phyloP scores from a whole-genome alignment of 164 flowering plant genomes.

The Chimonanthus salicifolius region DNA sequence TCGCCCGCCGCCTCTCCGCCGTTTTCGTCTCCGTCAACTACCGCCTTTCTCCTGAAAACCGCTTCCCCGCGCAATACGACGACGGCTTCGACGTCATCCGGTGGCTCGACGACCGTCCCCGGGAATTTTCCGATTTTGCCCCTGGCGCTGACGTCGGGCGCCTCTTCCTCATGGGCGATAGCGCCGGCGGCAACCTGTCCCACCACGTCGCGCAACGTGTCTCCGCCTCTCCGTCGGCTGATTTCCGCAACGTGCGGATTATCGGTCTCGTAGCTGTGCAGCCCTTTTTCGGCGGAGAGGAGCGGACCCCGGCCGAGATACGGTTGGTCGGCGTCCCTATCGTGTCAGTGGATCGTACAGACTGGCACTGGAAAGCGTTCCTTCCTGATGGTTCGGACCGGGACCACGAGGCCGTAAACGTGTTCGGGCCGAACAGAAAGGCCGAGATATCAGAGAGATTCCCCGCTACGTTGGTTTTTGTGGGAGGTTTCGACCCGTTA shows the following conservation, averaged over 20 bases:
- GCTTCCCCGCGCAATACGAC: conserved; percentile 27
- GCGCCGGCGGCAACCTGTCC: conserved; percentile 69
- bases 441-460: conserved; percentile 23
- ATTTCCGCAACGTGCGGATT: not conserved
- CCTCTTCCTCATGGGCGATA: conserved; percentile 44
- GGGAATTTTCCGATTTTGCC: not conserved
- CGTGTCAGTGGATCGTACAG: conserved; percentile 27
- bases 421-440: conserved; percentile 28
- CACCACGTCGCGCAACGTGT: conserved; percentile 43
- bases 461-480: conserved; percentile 38
- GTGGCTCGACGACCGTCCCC: conserved; percentile 11
- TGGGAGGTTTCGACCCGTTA: conserved; percentile 46
- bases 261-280: conserved; percentile 10
- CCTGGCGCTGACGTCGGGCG: conserved; percentile 15
- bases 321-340: conserved; percentile 12
- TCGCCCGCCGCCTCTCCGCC: conserved; percentile 16
- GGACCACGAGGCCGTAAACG: conserved; percentile 42
- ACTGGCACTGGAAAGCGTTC: conserved; percentile 44
- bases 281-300: conserved; percentile 48
- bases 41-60: conserved; percentile 33
- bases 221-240: not conserved
- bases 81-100: conserved; percentile 28
- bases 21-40: conserved; percentile 34
- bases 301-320: conserved; percentile 39
- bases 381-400: conserved; percentile 39